Percentiles rank a stretch among this genome's conserved stretches.
Evolutionary conservation across 2,329 filamentous ascomycete species (phyloP).

Genomic region (Fusarium verrucosum): DNA sequence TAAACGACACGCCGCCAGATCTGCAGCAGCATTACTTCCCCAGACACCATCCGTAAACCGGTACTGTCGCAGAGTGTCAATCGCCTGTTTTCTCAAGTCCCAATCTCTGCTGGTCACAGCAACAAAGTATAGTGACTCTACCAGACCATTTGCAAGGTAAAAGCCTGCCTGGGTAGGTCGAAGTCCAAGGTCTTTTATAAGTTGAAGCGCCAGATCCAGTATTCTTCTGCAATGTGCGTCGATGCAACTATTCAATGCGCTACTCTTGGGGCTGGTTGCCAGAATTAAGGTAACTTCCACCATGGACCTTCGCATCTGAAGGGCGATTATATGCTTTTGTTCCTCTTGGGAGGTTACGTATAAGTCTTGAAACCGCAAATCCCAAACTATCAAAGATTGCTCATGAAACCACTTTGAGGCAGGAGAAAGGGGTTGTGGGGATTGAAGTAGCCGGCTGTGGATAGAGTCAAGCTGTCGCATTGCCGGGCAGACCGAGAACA

Average conservation of each 20-base stretch:
- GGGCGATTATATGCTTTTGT: neutral
- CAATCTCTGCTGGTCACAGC: neutral
- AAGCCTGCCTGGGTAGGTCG: rapidly evolving
- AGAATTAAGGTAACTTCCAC: neutral
- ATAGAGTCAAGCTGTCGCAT: neutral
- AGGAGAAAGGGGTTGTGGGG: rapidly evolving
- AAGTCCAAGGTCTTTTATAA: neutral
- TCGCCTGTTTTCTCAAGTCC: neutral
- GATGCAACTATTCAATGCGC: rapidly evolving
- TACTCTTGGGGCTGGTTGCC: rapidly evolving
- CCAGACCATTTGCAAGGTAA: neutral
- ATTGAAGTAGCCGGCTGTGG: neutral
- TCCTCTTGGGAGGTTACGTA: neutral
- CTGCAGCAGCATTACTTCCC: neutral
- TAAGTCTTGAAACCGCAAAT: rapidly evolving
- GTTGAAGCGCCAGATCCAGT: rapidly evolving
- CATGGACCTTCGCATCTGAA: neutral
- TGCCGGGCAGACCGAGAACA: rapidly evolving
- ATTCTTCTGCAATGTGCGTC: neutral
- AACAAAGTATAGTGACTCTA: neutral
- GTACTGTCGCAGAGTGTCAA: neutral
- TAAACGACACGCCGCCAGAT: neutral
- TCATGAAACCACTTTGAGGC: rapidly evolving
- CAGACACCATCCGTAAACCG: neutral
- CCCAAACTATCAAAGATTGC: neutral